phyloP scores from a whole-genome alignment of 1,284 basidiomycete genomes.

The Tylopilus sp. region DNA sequence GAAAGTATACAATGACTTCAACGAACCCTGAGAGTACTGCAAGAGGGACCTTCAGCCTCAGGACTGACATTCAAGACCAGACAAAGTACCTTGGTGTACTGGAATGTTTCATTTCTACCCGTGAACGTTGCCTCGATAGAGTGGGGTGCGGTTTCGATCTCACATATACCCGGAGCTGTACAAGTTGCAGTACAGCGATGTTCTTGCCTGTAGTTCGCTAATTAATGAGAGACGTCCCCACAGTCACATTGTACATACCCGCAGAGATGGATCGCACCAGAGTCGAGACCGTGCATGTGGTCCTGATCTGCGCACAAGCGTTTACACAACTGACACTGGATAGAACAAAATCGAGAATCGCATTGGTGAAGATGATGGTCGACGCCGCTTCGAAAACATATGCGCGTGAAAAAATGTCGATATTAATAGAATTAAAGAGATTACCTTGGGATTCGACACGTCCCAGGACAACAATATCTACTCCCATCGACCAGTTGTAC shows the following conservation, averaged over 20 bases:
- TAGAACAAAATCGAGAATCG: slow-evolving; percentile 47
- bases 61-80: background rate
- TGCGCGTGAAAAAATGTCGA: background rate
- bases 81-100: slow-evolving; percentile 44
- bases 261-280: slow-evolving; percentile 48
- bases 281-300: slow-evolving; percentile 50
- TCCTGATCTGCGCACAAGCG: slow-evolving; percentile 45
- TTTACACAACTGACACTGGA: slow-evolving; percentile 51
- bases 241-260: slow-evolving; percentile 39
- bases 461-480: slow-evolving; percentile 39
- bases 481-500: slow-evolving; percentile 32
- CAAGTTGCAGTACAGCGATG: slow-evolving; percentile 47
- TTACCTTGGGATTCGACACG: slow-evolving; percentile 44
- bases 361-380: slow-evolving; percentile 48
- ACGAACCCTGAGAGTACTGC: slow-evolving; percentile 30
- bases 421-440: too few species aligned
- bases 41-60: background rate
- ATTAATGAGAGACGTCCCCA: background rate
- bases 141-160: slow-evolving; percentile 53
- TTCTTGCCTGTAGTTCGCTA: slow-evolving; percentile 37
- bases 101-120: slow-evolving; percentile 43
- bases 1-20: background rate
- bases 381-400: slow-evolving; percentile 33
- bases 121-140: slow-evolving; percentile 55
- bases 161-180: slow-evolving; percentile 45